Evolutionary conservation across 2,329 filamentous ascomycete species (phyloP).

Genomic region (Sphaerulina populicola): DNA sequence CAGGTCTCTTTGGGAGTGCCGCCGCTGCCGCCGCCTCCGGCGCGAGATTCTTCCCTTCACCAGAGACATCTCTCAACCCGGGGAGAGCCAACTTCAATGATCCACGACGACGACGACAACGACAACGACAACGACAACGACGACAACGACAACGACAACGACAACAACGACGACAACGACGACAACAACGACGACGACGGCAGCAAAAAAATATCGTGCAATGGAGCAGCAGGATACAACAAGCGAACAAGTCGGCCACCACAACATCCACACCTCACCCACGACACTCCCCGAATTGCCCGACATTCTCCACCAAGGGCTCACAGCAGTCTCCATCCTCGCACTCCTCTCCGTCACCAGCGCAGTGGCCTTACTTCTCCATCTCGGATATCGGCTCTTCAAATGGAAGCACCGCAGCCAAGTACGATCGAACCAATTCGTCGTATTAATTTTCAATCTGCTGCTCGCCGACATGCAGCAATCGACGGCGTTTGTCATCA

Average conservation of each 20-base stretch:
- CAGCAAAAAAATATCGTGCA: background rate
- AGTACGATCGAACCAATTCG: constrained; percentile 51
- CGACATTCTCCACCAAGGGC: constrained; percentile 33
- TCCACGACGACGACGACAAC: too few species aligned
- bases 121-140: too few species aligned
- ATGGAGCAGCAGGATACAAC: background rate
- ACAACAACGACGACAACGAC: too few species aligned
- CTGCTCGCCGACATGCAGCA: constrained; percentile 60
- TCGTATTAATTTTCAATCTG: constrained; percentile 60
- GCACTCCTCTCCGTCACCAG: constrained; percentile 43
- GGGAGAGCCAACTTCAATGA: too few species aligned
- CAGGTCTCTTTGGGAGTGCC: too few species aligned
- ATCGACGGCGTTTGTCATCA: constrained; percentile 54
- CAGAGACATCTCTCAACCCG: too few species aligned
- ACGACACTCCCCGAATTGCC: constrained; percentile 25
- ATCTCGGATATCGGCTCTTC: constrained; percentile 44
- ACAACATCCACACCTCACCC: background rate
- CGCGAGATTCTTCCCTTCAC: too few species aligned
- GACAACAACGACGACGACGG: too few species aligned
- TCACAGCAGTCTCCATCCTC: constrained; percentile 41
- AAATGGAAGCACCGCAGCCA: constrained; percentile 32
- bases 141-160: too few species aligned
- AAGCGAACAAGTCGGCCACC: background rate
- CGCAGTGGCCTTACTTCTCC: constrained; percentile 37
- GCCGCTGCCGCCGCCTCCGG: too few species aligned